Evolutionary conservation across 2,329 filamentous ascomycete species (phyloP).

Genomic region (Eurotiales sp.): DNA sequence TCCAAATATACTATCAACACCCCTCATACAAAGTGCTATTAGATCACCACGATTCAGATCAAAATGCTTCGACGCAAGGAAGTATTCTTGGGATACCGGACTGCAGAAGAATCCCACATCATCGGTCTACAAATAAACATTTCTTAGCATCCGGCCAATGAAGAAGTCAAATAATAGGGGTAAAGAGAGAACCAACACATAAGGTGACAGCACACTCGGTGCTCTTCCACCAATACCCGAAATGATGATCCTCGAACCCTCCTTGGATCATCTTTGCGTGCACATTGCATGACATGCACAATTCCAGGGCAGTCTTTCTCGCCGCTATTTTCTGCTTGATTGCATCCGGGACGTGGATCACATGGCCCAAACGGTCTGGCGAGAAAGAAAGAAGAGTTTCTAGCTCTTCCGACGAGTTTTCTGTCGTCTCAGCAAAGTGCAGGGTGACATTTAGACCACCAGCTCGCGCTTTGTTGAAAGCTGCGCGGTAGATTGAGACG

Average conservation of each 20-base stretch:
- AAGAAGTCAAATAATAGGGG: neutral
- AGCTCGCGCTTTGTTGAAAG: constrained; percentile 56
- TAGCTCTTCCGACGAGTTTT: constrained; percentile 57
- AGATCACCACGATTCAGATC: constrained; percentile 48
- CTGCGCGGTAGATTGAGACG: constrained; percentile 56
- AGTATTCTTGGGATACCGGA: constrained; percentile 71
- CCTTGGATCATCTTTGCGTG: constrained; percentile 68
- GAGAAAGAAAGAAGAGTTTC: constrained; percentile 60
- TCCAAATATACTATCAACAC: constrained; percentile 65
- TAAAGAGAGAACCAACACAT: constrained; percentile 55
- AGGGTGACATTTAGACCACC: constrained; percentile 63
- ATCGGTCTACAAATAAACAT: constrained; percentile 63
- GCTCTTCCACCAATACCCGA: constrained; percentile 63
- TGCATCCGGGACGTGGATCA: constrained; percentile 66
- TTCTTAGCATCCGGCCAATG: neutral
- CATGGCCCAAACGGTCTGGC: constrained; percentile 71
- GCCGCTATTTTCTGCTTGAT: constrained; percentile 55
- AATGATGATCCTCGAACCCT: constrained; percentile 67
- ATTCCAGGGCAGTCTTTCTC: constrained; percentile 62
- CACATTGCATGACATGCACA: constrained; percentile 80
- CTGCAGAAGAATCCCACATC: constrained; percentile 80
- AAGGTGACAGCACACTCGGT: constrained; percentile 61
- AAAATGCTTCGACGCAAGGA: constrained; percentile 69
- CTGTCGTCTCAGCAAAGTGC: constrained; percentile 68
- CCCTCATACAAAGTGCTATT: constrained; percentile 56